These are phyloP conservation scores for Lichtheimia ornata DNA, from an alignment of 371 early-diverging fungal species.

Conservation along the genomic window DNA sequence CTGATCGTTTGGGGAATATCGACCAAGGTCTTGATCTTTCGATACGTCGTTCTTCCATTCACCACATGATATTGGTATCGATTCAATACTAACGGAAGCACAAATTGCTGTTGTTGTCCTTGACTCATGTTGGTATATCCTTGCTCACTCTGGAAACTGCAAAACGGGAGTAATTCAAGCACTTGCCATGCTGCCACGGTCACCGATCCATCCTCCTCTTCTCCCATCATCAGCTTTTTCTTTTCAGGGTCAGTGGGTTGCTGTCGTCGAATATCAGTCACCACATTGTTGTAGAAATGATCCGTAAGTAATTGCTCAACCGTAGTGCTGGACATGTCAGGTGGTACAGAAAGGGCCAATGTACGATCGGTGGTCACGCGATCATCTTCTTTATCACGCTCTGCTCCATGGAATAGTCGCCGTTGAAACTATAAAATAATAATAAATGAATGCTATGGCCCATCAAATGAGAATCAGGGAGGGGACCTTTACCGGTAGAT, in stretches of 20 bases:
- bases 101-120: constrained; percentile 28
- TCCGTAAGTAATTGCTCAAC: constrained; percentile 23
- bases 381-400: constrained; percentile 48
- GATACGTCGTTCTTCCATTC: no score
- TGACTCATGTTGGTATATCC: constrained; percentile 47
- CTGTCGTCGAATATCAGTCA: constrained; percentile 27
- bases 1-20: constrained; percentile 48
- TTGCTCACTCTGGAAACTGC: constrained; percentile 55
- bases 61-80: constrained; percentile 39
- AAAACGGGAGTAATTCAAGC: constrained; percentile 58
- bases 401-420: constrained; percentile 54
- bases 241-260: constrained; percentile 7
- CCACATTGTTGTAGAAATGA: constrained; percentile 28
- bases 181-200: constrained; percentile 56
- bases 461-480: no score
- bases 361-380: constrained; percentile 57
- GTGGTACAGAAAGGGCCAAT: constrained; percentile 46
- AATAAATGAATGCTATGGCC: not conserved
- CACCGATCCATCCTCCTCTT: not conserved
- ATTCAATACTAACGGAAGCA: constrained; percentile 56
- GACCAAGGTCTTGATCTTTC: constrained; percentile 38
- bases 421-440: constrained; percentile 34
- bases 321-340: not conserved
- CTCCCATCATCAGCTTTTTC: constrained; percentile 1
- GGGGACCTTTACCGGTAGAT: constrained; percentile 40